Conservation (phyloP, 805 yeast genomes). For the Myxozyma nipponensis region DNA sequence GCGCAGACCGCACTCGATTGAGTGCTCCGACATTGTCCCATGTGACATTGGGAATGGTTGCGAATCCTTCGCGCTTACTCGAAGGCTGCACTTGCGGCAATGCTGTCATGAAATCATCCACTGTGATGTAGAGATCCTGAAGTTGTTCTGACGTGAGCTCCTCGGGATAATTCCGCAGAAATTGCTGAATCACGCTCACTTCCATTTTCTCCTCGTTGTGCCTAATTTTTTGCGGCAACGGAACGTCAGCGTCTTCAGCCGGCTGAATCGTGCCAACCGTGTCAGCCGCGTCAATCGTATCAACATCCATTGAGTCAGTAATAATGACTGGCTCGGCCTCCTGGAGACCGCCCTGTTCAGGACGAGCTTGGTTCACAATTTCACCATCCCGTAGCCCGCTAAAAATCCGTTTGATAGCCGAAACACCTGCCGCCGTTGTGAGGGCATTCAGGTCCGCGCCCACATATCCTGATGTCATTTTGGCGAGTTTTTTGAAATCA, state of each 20-base stretch:
- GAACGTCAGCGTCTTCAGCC: slow-evolving; percentile 31
- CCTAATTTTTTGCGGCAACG: slow-evolving; percentile 16
- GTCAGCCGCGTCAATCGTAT: slow-evolving; percentile 34
- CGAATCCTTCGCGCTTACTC: slow-evolving; percentile 96
- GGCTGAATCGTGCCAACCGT: no score
- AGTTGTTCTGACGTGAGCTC: slow-evolving; percentile 75
- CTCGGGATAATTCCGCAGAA: slow-evolving; percentile 68
- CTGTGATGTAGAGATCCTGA: slow-evolving; percentile 67
- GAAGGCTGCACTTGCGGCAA: slow-evolving; percentile 94
- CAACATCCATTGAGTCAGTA: slow-evolving; percentile 37
- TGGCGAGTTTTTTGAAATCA: slow-evolving; percentile 71
- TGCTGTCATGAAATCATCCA: slow-evolving; percentile 77
- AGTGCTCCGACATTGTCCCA: slow-evolving; percentile 96
- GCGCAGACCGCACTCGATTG: slow-evolving; percentile 71
- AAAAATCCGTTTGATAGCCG: slow-evolving; percentile 90
- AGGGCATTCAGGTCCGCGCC: slow-evolving; percentile 96
- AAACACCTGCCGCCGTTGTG: slow-evolving; percentile 88
- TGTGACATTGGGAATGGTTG: slow-evolving; percentile 95
- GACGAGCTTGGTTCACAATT: slow-evolving; percentile 36
- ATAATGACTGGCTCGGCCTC: slow-evolving; percentile 7
- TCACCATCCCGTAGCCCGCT: slow-evolving; percentile 40
- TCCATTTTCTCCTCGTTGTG: slow-evolving; percentile 12
- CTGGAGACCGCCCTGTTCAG: slow-evolving; percentile 35
- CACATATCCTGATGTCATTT: slow-evolving; percentile 93
- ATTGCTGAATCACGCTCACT: slow-evolving; percentile 61